Evolutionary conservation across 148 eudicot species (phyloP).

Genomic region (Fallopia convolvulus): DNA sequence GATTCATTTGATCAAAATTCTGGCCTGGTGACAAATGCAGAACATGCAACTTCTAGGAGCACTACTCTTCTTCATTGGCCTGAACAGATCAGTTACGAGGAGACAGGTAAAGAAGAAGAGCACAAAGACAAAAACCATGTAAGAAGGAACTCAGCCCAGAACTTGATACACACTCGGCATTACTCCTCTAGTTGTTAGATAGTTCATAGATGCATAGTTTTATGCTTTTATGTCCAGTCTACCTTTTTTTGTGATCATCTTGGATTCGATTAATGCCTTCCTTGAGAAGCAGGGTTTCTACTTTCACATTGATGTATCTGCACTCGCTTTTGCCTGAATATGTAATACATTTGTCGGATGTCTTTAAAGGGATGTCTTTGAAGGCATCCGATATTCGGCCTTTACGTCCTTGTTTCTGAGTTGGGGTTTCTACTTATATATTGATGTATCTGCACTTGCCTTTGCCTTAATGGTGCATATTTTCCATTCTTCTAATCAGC

Average conservation of each 20-base stretch:
- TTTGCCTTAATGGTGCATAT: background rate
- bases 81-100: background rate
- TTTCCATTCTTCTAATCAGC: too few species aligned
- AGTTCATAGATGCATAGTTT: conserved; percentile 1
- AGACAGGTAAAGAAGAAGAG: conserved; percentile 1
- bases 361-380: background rate
- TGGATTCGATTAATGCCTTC: background rate
- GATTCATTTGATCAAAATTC: background rate
- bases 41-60: conserved; percentile 8
- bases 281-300: background rate
- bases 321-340: background rate
- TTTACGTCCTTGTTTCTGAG: background rate
- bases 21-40: background rate
- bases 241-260: background rate
- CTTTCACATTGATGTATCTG: background rate
- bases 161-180: background rate
- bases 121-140: conserved; percentile 4
- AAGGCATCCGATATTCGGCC: background rate
- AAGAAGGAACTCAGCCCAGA: background rate
- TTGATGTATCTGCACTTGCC: background rate
- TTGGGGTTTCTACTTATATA: background rate
- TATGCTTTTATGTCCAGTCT: background rate
- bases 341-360: background rate
- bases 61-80: background rate
- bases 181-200: background rate